Evolutionary conservation across 106 monocot genomes (phyloP).

Genomic region (Ottelia alismoides): DNA sequence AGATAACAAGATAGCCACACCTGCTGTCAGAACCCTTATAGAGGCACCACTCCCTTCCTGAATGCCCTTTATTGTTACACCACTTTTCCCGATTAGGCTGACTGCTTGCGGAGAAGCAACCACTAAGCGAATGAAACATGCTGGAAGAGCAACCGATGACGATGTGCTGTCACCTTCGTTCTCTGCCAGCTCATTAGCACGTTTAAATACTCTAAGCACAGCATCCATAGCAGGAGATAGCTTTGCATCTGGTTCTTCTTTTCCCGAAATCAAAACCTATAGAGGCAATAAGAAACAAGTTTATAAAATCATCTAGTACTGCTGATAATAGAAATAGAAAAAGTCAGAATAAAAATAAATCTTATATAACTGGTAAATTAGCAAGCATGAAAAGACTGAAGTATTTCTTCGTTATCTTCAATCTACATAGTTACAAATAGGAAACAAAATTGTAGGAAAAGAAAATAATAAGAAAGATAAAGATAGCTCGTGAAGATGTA

Average conservation of each 20-base stretch:
- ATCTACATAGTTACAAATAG: no score
- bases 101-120: slow-evolving; percentile 60
- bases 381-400: no score
- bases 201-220: slow-evolving; percentile 64
- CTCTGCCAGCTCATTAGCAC: slow-evolving; percentile 47
- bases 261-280: slow-evolving; percentile 76
- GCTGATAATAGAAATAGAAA: no score
- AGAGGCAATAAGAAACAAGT: no score
- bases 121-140: slow-evolving; percentile 51
- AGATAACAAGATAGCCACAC: slow-evolving; percentile 18
- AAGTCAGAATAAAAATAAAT: no score
- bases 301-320: no score
- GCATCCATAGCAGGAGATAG: slow-evolving; percentile 84
- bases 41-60: slow-evolving; percentile 59
- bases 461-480: no score
- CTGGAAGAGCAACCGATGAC: slow-evolving; percentile 6
- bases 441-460: no score
- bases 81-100: slow-evolving; percentile 84
- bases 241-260: slow-evolving; percentile 70
- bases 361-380: no score
- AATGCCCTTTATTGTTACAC: slow-evolving; percentile 62
- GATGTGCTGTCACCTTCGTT: slow-evolving; percentile 20
- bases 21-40: slow-evolving; percentile 54
- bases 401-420: no score
- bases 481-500: no score